Base-by-base conservation (phyloP, 805 yeast species). In the Dipodascopsis tothii region DNA sequence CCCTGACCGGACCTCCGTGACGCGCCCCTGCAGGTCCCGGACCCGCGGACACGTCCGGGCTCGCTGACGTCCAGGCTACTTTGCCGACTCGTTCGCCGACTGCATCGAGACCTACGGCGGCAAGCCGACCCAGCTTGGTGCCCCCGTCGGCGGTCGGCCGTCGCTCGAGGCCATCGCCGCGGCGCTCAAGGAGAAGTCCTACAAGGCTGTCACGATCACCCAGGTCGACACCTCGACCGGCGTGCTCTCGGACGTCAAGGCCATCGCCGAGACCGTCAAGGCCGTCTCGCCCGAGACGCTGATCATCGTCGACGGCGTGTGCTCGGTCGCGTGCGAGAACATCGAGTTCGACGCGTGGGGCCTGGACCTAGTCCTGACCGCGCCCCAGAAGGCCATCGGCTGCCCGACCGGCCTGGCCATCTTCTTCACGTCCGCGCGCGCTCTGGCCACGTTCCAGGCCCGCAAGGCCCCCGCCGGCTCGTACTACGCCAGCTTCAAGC, bases 141-240 rank as follows among this genome's bases (percentile, higher is more conserved):
- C 95, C 19, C 74, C 75, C 25, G 70, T 84, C 44, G 97, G 96
- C 44, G 81, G 73, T 45, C 72, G 72, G 28, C 84, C 84, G 17
- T 74, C 81, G 23, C 60, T 77, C 20, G 72, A 64, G 2, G 62
- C 68, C 39, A 67, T 88, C 35, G 81, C 78, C 60, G 60, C 67
- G 7, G 73, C 77, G 45, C 71, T 88, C 61, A 59, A 64, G 46
- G 43, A 63, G 5, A 69, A 71, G 46, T 64, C 68, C 48, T 90
- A 82, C 69, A 62, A 74, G 51, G 73, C 84, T 41, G 72, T 90
- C 56, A 85, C 95, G 38, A 74, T 88, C 57, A 90, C 96, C 34
- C 97, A 90, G 57, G 96, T 92, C 32, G 98, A 92, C 64, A 92
- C 97, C 36, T 86, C 96, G 1, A 86, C 96, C 28, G 94, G 95